These are phyloP conservation scores for Trichoderma polysporum DNA, from an alignment of 2,329 filamentous ascomycete species.

Conservation along the genomic window DNA sequence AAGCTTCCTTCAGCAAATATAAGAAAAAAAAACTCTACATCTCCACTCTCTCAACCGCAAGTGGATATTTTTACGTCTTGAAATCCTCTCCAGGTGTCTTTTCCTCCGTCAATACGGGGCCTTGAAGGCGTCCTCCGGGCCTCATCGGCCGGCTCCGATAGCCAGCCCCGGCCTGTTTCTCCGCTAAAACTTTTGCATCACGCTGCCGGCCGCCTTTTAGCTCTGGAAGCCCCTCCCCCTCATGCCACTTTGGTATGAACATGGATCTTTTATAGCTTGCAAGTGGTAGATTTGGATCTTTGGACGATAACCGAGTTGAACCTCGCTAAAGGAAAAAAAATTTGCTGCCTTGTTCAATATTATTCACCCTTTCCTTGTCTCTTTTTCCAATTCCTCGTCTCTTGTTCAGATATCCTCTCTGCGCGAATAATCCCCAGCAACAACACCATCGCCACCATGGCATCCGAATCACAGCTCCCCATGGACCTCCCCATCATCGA, in stretches of 20 bases:
- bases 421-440: background rate
- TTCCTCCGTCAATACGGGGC: background rate
- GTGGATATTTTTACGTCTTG: constrained; percentile 6
- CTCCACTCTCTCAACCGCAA: background rate
- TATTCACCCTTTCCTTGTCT: background rate
- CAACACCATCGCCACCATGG: background rate
- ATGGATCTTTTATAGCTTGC: background rate
- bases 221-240: constrained; percentile 3
- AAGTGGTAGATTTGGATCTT: background rate
- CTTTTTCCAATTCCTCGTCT: background rate
- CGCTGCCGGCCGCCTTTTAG: constrained; percentile 1
- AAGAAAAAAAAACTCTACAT: background rate
- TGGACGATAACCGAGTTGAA: background rate
- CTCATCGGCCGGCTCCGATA: constrained; percentile 19
- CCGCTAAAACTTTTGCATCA: background rate
- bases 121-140: constrained; percentile 12
- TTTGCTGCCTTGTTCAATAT: background rate
- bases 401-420: background rate
- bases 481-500: constrained; percentile 63
- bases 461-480: constrained; percentile 21
- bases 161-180: background rate
- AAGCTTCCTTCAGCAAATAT: background rate
- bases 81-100: background rate
- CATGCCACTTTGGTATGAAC: constrained; percentile 1
- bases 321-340: background rate